Conservation (phyloP, 2,329 filamentous ascomycete species). For the Davidsoniella virescens region DNA sequence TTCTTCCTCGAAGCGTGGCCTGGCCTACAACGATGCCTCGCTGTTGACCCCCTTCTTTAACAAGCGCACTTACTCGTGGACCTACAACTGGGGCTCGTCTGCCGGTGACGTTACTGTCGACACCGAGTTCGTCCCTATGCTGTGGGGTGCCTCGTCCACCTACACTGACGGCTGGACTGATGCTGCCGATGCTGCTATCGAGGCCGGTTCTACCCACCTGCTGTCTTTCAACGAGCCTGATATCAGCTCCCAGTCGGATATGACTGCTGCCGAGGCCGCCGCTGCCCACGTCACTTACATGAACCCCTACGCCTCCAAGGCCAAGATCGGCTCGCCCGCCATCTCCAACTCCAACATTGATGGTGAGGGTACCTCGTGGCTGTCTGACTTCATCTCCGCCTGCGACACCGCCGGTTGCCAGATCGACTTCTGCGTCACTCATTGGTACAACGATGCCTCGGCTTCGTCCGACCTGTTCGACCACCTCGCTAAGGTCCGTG, state of each 20-base stretch:
- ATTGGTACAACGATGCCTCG: slow-evolving; percentile 43
- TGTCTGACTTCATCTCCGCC: slow-evolving; percentile 33
- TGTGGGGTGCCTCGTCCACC: slow-evolving; percentile 36
- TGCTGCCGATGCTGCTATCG: slow-evolving; percentile 35
- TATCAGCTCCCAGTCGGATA: slow-evolving; percentile 39
- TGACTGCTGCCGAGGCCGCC: slow-evolving; percentile 37
- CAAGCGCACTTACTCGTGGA: slow-evolving; percentile 31
- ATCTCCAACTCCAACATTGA: slow-evolving; percentile 41
- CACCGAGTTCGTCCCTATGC: slow-evolving; percentile 49
- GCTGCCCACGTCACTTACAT: slow-evolving; percentile 35
- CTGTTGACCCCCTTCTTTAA: slow-evolving; percentile 35
- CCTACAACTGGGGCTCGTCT: slow-evolving; percentile 50
- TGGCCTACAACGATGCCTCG: slow-evolving; percentile 46
- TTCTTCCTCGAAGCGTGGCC: slow-evolving; percentile 42
- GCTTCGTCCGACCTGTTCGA: slow-evolving; percentile 34
- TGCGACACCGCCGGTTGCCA: slow-evolving; percentile 34
- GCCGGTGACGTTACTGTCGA: slow-evolving; percentile 25
- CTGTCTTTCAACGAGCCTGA: slow-evolving; percentile 63
- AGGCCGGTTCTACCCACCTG: slow-evolving; percentile 36
- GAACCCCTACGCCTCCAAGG: slow-evolving; percentile 37
- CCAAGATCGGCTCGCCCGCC: slow-evolving; percentile 39
- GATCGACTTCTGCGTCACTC: slow-evolving; percentile 44
- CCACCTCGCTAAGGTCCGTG: slow-evolving; percentile 33
- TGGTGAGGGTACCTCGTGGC: slow-evolving; percentile 39
- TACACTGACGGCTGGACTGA: slow-evolving; percentile 33